Conservation (phyloP, 2,329 filamentous ascomycete species). For the Pseudocercospora macadamiae region DNA sequence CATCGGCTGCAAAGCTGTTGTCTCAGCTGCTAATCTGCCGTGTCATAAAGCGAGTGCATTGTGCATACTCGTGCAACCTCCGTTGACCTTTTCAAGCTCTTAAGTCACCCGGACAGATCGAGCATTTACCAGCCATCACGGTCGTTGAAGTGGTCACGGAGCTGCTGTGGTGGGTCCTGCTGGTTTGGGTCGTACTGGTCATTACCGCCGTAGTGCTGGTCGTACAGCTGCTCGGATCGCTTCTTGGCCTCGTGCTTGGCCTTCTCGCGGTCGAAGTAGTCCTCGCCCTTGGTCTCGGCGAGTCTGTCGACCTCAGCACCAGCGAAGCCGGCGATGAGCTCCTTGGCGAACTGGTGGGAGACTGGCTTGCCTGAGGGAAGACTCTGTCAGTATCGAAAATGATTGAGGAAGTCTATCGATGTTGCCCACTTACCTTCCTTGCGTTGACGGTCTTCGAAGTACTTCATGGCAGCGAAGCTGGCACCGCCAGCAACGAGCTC, state of each 20-base stretch:
- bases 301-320: conserved; percentile 77
- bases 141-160: conserved; percentile 38
- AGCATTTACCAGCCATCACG: conserved; percentile 22
- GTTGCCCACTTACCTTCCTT: conserved; percentile 52
- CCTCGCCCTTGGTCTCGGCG: conserved; percentile 59
- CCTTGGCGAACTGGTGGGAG: conserved; percentile 75
- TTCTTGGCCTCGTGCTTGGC: conserved; percentile 50
- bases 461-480: conserved; percentile 78
- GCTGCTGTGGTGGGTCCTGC: conserved; percentile 39
- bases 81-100: neutral
- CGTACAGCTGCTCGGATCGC: conserved; percentile 51
- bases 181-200: conserved; percentile 53
- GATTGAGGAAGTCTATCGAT: no score
- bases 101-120: neutral
- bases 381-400: neutral
- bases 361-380: conserved; percentile 66
- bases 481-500: conserved; percentile 76
- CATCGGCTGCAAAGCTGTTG: neutral
- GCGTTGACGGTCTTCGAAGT: conserved; percentile 76
- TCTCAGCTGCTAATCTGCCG: neutral
- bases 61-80: no score
- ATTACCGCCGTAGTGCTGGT: conserved; percentile 52
- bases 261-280: conserved; percentile 53
- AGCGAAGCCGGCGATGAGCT: conserved; percentile 71
- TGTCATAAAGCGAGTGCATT: neutral